Evolutionary conservation across 108 stramenopile genomes (phyloP).

Genomic region (Epithemia pelagica): DNA sequence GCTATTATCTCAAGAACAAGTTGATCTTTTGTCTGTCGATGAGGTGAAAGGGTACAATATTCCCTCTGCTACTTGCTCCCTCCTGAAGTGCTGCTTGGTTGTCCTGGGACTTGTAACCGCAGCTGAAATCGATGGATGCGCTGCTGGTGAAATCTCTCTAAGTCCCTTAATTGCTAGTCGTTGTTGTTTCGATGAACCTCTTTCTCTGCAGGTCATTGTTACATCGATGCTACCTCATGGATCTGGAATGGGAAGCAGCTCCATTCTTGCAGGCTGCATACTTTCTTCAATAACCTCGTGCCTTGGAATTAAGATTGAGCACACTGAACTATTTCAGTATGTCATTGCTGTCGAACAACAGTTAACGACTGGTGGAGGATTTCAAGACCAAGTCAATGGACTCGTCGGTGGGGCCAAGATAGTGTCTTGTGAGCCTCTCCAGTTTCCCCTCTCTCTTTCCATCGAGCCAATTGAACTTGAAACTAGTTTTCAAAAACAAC

Average conservation of each 20-base stretch:
- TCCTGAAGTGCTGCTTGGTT: constrained; percentile 64
- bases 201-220: constrained; percentile 58
- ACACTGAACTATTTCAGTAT: constrained; percentile 30
- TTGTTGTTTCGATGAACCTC: constrained; percentile 34
- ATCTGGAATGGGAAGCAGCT: constrained; percentile 79
- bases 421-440: constrained; percentile 29
- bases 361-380: constrained; percentile 81
- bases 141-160: too few species aligned
- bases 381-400: constrained; percentile 85
- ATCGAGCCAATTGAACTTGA: constrained; percentile 30
- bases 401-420: constrained; percentile 56
- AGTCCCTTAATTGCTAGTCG: constrained; percentile 43
- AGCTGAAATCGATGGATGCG: constrained; percentile 18
- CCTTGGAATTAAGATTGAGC: constrained; percentile 33
- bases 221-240: constrained; percentile 71
- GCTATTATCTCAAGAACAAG: constrained; percentile 1
- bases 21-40: constrained; percentile 20
- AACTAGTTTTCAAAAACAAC: constrained; percentile 5
- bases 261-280: constrained; percentile 71
- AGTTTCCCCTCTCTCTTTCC: constrained; percentile 36
- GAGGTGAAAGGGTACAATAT: constrained; percentile 43
- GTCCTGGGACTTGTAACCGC: constrained; percentile 39
- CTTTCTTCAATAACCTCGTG: constrained; percentile 42
- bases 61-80: constrained; percentile 51
- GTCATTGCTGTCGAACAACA: constrained; percentile 73